phyloP scores from a whole-genome alignment of 345 rosid genomes.

The Sapria himalayana region DNA sequence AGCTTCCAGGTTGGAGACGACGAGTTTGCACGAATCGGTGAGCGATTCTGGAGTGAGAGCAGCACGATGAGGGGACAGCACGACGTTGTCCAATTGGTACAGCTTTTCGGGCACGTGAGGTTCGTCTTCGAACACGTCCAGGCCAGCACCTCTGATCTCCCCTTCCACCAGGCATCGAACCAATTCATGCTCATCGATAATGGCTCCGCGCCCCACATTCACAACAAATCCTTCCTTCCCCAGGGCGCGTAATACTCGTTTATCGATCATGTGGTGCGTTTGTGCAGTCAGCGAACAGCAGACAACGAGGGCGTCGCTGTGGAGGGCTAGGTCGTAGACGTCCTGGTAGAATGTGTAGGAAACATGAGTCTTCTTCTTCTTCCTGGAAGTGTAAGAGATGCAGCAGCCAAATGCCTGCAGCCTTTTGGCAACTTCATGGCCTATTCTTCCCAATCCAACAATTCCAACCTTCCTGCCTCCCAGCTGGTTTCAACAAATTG shows the following conservation, averaged over 20 bases:
- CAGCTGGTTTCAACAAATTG: slow-evolving; percentile 21
- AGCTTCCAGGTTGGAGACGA: slow-evolving; percentile 36
- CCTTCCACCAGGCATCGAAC: slow-evolving; percentile 33
- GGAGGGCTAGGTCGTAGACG: slow-evolving; percentile 18
- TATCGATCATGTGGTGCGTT: slow-evolving; percentile 26
- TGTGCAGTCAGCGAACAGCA: slow-evolving; percentile 26
- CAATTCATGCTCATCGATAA: slow-evolving; percentile 42
- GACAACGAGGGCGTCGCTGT: slow-evolving; percentile 22
- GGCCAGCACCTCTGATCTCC: slow-evolving; percentile 52
- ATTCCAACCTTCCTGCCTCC: slow-evolving; percentile 28
- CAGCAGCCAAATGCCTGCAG: slow-evolving; percentile 26
- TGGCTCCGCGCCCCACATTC: slow-evolving; percentile 35
- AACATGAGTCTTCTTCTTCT: slow-evolving; percentile 14
- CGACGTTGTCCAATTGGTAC: slow-evolving; percentile 40
- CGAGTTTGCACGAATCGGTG: slow-evolving; percentile 13
- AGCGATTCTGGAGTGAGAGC: slow-evolving; percentile 34
- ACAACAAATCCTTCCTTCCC: slow-evolving; percentile 28
- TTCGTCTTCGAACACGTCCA: slow-evolving; percentile 70
- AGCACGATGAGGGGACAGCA: slow-evolving; percentile 42
- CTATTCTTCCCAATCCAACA: slow-evolving; percentile 33
- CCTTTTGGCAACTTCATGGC: slow-evolving; percentile 23
- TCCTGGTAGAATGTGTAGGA: slow-evolving; percentile 18
- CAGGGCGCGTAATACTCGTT: slow-evolving; percentile 21
- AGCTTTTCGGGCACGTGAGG: slow-evolving; percentile 37
- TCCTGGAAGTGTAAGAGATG: slow-evolving; percentile 26